A percentile compares a stretch with the other conserved stretches of the same genome.
Conservation (phyloP, 768 basidiomycete species). For the Suillus ampliporus region DNA sequence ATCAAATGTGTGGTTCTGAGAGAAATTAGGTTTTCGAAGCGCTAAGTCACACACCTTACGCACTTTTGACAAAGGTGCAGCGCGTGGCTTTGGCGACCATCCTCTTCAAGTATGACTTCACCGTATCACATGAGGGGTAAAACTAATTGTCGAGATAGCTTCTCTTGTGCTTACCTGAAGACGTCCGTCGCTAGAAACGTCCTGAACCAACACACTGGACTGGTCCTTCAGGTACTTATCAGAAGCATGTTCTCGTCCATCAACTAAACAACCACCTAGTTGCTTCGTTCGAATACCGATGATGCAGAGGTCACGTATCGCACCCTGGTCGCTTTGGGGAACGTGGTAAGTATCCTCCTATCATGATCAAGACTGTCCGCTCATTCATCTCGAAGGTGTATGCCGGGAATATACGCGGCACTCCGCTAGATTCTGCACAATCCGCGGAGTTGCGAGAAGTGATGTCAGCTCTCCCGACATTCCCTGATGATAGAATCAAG, state of each 20-base stretch:
- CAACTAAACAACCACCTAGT: conserved; percentile 22
- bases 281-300: conserved; percentile 46
- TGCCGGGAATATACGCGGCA: conserved; percentile 46
- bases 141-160: conserved; percentile 43
- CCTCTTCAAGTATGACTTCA: conserved; percentile 79
- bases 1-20: conserved; percentile 15
- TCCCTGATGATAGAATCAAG: conserved; percentile 64
- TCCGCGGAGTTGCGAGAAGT: conserved; percentile 36
- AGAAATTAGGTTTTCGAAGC: conserved; percentile 59
- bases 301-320: conserved; percentile 79
- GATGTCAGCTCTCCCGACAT: conserved; percentile 34
- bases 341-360: conserved; percentile 53
- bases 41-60: conserved; percentile 56
- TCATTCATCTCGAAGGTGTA: conserved; percentile 52
- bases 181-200: conserved; percentile 45
- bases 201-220: conserved; percentile 48
- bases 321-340: conserved; percentile 73
- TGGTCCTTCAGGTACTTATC: conserved; percentile 52
- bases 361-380: conserved; percentile 4
- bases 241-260: background rate
- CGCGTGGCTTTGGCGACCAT: conserved; percentile 82
- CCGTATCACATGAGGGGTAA: background rate
- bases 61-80: conserved; percentile 66
- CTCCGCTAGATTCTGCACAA: conserved; percentile 35
- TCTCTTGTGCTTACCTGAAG: conserved; percentile 64